Conservation (phyloP, 179 eudicot genomes). For the Beta macrorhiza region DNA sequence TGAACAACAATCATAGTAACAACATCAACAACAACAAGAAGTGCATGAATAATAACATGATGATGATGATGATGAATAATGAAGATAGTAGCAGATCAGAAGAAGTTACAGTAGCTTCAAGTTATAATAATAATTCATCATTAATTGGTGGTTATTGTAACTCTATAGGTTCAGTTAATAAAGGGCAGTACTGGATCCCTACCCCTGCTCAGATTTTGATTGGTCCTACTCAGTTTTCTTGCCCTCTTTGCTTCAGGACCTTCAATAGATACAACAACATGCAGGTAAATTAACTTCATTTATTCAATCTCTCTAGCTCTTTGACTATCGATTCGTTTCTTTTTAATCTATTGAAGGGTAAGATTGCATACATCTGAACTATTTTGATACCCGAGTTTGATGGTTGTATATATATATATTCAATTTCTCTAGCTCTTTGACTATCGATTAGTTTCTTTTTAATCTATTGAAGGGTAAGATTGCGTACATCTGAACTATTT, state of each 20-base stretch:
- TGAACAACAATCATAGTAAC: neutral
- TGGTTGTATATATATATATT: too few species aligned
- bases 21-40: neutral
- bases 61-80: conserved; percentile 13
- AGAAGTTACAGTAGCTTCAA: conserved; percentile 40
- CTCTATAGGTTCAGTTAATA: conserved; percentile 32
- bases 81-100: conserved; percentile 30
- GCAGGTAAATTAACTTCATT: conserved; percentile 31
- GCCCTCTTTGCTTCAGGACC: conserved; percentile 49
- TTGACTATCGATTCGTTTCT: too few species aligned
- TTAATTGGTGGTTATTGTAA: conserved; percentile 22
- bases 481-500: too few species aligned
- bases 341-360: too few species aligned
- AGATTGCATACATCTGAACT: too few species aligned
- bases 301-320: neutral
- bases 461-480: too few species aligned
- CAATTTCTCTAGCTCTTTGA: too few species aligned
- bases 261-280: conserved; percentile 48
- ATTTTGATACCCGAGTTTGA: too few species aligned
- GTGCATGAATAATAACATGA: neutral
- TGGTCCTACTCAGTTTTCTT: conserved; percentile 46
- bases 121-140: conserved; percentile 10
- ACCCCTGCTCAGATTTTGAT: conserved; percentile 44
- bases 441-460: too few species aligned
- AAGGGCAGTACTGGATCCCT: conserved; percentile 50